phyloP scores from a whole-genome alignment of 208 protist species.

The Leishmania braziliensis region DNA sequence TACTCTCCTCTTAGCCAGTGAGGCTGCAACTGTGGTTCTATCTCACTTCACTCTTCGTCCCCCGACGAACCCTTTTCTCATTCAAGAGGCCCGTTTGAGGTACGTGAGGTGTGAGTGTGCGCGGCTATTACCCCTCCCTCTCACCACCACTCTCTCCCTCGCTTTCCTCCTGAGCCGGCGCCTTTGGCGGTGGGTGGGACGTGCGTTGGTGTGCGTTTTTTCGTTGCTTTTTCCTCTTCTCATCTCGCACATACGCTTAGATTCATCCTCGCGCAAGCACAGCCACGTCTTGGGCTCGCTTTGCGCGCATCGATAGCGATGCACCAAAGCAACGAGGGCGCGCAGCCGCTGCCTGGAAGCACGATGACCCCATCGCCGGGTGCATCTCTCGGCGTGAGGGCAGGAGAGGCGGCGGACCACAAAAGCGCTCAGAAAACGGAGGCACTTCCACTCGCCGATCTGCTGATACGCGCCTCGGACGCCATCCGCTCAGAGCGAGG shows the following conservation, averaged over 20 bases:
- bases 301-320: not conserved
- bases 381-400: conserved; percentile 3
- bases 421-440: not conserved
- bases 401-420: not conserved
- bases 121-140: not conserved
- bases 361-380: conserved; percentile 17
- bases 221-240: not conserved
- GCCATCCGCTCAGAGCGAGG: conserved; percentile 27
- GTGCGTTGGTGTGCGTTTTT: not conserved
- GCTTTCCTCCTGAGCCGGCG: not conserved
- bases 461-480: conserved; percentile 30
- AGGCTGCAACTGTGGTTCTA: no score
- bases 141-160: not conserved
- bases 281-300: not conserved
- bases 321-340: not conserved
- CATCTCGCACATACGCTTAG: not conserved
- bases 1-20: no score
- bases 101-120: not conserved
- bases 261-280: not conserved
- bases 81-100: not conserved
- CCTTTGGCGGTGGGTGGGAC: not conserved
- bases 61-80: not conserved
- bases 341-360: not conserved
- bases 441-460: conserved; percentile 10
- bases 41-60: not conserved